Percentiles rank a stretch among this genome's conserved stretches.
These are phyloP conservation scores for Gnomoniopsis smithogilvyi DNA, from an alignment of 2,329 filamentous ascomycete species.

Conservation along the genomic window DNA sequence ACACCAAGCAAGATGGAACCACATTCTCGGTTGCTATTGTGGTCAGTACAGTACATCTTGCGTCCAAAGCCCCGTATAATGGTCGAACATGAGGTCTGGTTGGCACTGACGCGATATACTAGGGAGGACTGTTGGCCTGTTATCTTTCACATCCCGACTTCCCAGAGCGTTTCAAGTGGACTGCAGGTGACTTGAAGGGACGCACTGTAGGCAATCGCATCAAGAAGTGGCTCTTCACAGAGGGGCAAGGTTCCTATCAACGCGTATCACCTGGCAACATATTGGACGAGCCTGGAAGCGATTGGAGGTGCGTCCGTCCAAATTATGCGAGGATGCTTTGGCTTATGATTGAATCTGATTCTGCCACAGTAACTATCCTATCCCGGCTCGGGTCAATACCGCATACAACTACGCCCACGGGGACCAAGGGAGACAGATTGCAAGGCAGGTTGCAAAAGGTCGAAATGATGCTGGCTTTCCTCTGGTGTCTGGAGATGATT, in stretches of 20 bases:
- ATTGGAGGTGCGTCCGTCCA: background rate
- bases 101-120: background rate
- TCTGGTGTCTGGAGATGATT: too few species aligned
- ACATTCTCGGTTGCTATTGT: constrained; percentile 1
- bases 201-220: background rate
- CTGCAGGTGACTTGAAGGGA: background rate
- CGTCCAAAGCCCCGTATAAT: background rate
- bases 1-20: constrained; percentile 5
- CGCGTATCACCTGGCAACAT: background rate
- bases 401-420: background rate
- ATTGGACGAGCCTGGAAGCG: constrained; percentile 1
- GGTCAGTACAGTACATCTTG: background rate
- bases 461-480: too few species aligned
- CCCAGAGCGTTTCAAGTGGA: background rate
- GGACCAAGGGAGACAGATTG: background rate
- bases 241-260: background rate
- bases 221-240: background rate
- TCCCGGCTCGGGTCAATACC: background rate
- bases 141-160: background rate
- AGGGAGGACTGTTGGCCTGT: constrained; percentile 6
- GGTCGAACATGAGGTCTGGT: background rate
- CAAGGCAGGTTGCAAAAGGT: too few species aligned
- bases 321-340: background rate
- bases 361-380: background rate
- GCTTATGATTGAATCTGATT: background rate